Base-by-base conservation (phyloP, 2,329 filamentous ascomycete species). In the Colletotrichum tofieldiae region DNA sequence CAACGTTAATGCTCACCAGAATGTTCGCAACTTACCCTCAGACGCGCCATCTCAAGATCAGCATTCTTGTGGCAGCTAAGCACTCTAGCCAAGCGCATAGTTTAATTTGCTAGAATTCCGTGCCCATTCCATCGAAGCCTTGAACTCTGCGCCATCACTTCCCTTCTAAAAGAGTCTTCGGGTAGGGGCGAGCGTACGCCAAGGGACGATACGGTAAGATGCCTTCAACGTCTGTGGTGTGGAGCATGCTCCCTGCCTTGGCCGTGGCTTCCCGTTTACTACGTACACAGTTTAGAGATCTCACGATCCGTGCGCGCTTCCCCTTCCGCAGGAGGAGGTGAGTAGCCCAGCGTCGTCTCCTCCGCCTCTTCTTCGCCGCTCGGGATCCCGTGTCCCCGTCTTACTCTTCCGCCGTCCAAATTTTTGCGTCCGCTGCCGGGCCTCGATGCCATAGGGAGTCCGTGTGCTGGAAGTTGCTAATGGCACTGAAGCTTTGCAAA, bases 1-100 rank as follows among this genome's bases (percentile, higher is more conserved):
- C 45, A 56, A 55, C 54, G 47, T 45, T 65, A 54, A 55, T 70
- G 47, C 60, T 65, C 54, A 65, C 65, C 59, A 72, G 70, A 72
- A 69, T 69, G 54, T 39, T 37, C 54, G 54, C 70, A 64, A 70
- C 45, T 60, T 58, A 35, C 62, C 41, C 66, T 70, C 65, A 60
- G 65, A 68, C 65, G 65, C 70, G 65, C 60, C 59, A 56, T 60
- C 52, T 59, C 54, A 49, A 29, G 29, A 35, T 6, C 39, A 54
- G 51, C 65, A 72, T 72, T 72, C 65, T 65, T 69, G 67, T 41
- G 43, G 43, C 29, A 39, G 49, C 67, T 45, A 63, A 71, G 63
- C 68, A 51, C 47, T n/a, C 39, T 32, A 39, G 63, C 64, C 61
- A 71, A 47, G 41, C n/a, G 45, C 23, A 35, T 70, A 55, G 65